A percentile compares a stretch with the other conserved stretches of the same genome.
Evolutionary conservation across 1,284 basidiomycete genomes (phyloP).

Genomic region (Moniliophthora roreri): DNA sequence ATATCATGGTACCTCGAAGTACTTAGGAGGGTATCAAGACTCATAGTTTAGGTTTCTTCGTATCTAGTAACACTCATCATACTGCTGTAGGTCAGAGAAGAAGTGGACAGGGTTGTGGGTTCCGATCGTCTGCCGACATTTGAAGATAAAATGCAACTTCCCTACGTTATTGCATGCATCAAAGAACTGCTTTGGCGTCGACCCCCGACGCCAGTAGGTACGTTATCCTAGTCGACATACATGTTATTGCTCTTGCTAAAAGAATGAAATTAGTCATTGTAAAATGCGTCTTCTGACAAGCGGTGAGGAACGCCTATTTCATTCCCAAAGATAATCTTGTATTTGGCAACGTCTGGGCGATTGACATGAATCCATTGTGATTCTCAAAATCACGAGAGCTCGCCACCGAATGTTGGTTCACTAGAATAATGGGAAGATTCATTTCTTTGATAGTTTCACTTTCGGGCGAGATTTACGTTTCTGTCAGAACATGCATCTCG

Average conservation of each 20-base stretch:
- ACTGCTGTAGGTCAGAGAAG: neutral
- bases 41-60: too few relatives aligned
- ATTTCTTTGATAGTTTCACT: neutral
- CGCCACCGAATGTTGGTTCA: constrained; percentile 35
- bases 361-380: constrained; percentile 35
- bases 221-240: neutral
- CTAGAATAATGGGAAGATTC: too few relatives aligned
- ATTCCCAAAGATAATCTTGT: constrained; percentile 35
- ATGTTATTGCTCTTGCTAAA: neutral
- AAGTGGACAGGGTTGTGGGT: neutral
- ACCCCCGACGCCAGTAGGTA: neutral
- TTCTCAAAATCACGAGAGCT: constrained; percentile 38
- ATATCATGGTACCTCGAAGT: neutral
- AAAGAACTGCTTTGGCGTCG: constrained; percentile 1
- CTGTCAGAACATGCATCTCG: neutral
- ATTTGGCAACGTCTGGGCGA: constrained; percentile 34
- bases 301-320: constrained; percentile 36
- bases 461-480: neutral
- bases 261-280: constrained; percentile 12
- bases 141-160: neutral
- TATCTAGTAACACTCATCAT: neutral
- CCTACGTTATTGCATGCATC: constrained; percentile 2
- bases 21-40: neutral
- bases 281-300: constrained; percentile 37
- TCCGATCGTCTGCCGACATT: neutral